Evolutionary conservation across 495 filamentous ascomycete species (phyloP), one percentile per base, ranked within the genome.

Genomic region (Neurospora sp.): DNA sequence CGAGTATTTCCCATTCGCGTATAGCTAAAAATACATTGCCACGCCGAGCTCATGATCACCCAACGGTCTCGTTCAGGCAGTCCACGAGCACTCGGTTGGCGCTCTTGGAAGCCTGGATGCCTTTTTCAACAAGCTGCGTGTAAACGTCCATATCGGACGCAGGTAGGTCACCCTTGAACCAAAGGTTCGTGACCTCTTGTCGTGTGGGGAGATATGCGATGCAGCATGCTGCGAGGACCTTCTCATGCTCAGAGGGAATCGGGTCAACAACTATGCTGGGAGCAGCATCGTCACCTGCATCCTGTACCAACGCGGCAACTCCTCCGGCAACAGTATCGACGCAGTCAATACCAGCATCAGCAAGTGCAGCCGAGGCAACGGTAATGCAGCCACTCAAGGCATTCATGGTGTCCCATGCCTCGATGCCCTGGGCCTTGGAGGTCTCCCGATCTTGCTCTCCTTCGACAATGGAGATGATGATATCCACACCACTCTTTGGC

Each of bases 401-500:
- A 79, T 90, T 93, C 93, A 99, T 95, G 77, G 81, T 80, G 72
- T 85, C 85, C 86, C 92, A 90, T 0, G 92, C 90, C 71, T 88
- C 87, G 71, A 92, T 91, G 73, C 89, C 90, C 28, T 82, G 77
- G 19, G 78, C 78, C 36, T 81, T 83, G 2, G 83, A 82, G n/a
- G 79, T 79, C 36, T 84, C 81, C 34, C 85, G 81, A 59, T 83
- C 81, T 75, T 88, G 85, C 75, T 98, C 96, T 7, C 93, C 96
- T 83, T 99, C 96, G 17, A 99, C 84, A 48, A 99, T 89, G 0
- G 94, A 98, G 71, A 99, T 87, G 9, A 96, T 90, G 39, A 98
- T 90, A 75, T 99, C 96, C 15, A 97, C 89, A 21, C 94, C 94
- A 79, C 93, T 97, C 86, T 99, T 99, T 21, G 96, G 96, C 93